Evolutionary conservation across 2,329 filamentous ascomycete species (phyloP), one percentile per base, ranked within the genome.

Genomic region (Fusarium nematophilum): DNA sequence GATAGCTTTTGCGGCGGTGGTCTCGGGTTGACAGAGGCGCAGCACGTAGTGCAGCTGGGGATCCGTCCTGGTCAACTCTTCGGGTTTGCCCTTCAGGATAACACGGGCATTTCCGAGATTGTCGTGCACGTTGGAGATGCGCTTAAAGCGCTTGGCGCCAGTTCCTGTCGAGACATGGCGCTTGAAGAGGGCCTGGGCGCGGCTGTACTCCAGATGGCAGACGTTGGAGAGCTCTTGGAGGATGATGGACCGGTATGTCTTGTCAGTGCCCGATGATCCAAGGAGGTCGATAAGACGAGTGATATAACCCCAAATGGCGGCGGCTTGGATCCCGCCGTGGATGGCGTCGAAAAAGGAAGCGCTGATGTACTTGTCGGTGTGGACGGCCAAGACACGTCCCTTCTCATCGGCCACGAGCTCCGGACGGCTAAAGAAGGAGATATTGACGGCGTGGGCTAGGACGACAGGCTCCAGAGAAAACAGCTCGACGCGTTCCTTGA

Each of bases 221-320:
- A 79, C 48, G 39, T 81, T 82, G 21, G 75, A 72, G 0, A 83
- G 55, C 42, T 84, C 81, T 53, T 83, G 79, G 3, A 81, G 68
- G 8, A 83, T 46, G 1, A 76, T 69, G 1, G 59, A 62, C 5
- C 64, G 69, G 30, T 72, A 71, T 0, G 61, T 52, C 59, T 77
- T 79, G 15, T 71, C 61, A 29, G 69, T 63, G 0, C 29, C 13
- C 0, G 49, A 53, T 5, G 5, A 34, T 5, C 72, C 45, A 1
- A 81, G 69, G 1, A 75, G 57, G 5, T 72, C 57, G 2, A 83
- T 62, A 1, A 82, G 73, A 1, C 65, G 59, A 6, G 31, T 38
- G 1, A 81, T 66, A 54, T 80, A 81, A 5, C 70, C 64, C 79
- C 79, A 83, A 13, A 75, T 65, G 0, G 76, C 73, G 9, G 72